Base-by-base conservation (phyloP, 148 eudicot species). In the Rhododendron molle region DNA sequence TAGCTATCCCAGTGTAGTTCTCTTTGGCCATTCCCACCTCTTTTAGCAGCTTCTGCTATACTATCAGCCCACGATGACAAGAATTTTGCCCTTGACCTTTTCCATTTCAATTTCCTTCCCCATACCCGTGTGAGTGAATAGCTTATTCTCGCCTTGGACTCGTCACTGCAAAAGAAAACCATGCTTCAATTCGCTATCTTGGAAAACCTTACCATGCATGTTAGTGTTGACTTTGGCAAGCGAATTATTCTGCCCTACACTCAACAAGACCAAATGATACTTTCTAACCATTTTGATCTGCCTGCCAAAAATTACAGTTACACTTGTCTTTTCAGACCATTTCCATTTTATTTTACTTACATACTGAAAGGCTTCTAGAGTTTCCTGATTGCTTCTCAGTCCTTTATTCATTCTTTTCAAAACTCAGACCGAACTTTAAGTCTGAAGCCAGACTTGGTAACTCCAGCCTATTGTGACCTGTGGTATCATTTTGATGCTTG, bases 1-100 rank as follows among this genome's bases (percentile, higher is more conserved):
- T 93, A 94, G 88, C 98, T 95, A 90, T 95, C 90, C 99, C 99
- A 96, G 7, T 89, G 87, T 81, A 96, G 91, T 86, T 92, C 92
- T 85, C 93, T 83, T 80, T 96, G 91, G 28, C 84, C 89, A 46
- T 81, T 78, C 76, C 95, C 95, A 85, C 99, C 99, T 89, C 67
- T 86, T 88, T 90, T 95, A 83, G 99, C 98, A 90, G 96, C 93
- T 72, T 91, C 89, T 85, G 96, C 97, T 78, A 96, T 89, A 83
- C 89, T 91, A 86, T 89, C 90, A 38, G 89, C 90, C 99, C 99
- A 96, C n/a, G 91, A 90, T 40, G 86, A 85, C 85, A 90, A 86
- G 72, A 95, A 91, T 83, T 89, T 91, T 80, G 91, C 95, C 86
- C 90, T 92, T 44, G 91, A 86, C 72, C 93, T 93, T 87, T 92